Base-by-base conservation (phyloP, 139 green algal species). In the Chlorella sp. region DNA sequence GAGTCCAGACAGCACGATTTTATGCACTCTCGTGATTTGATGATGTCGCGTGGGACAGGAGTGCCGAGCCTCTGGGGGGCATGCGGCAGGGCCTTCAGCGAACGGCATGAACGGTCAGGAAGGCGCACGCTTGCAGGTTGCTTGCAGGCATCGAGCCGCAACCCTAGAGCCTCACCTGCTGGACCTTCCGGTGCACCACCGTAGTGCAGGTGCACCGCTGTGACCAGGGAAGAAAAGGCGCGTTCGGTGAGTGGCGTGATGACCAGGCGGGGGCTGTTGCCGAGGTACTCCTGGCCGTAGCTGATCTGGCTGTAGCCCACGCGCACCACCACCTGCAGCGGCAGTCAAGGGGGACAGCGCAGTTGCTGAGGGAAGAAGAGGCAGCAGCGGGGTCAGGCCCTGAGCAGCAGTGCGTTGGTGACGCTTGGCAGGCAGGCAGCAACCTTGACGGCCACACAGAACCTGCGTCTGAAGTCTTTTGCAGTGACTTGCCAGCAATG, bases 231-330 rank as follows among this genome's bases (percentile, higher is more conserved):
- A 6, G 60, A 72, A 67, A 76, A 90, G 27, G 82, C 80, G 35
- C 85, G 75, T 67, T 89, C 83, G 1, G 83, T 91, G 32, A 93
- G 77, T 1, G 88, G 88, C n/a, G 88, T 93, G 81, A 92, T 89
- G 61, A 91, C 85, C 17, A 92, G 84, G 27, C 85, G 76, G 1
- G 82, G 69, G 35, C 80, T 82, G 71, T 93, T 93, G 72, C 87
- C 87, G 2, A 92, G 82, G 80, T 92, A 92, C 85, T 92, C 87
- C 69, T 91, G 89, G 65, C 81, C 77, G 70, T 90, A 90, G 31
- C 81, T 76, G 75, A 73, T 51, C 32, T 71, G 27, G 31, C 65
- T 51, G 65, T 71, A 71, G 1, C 65, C 65, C 26, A 50, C 35
- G 26, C 65, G 65, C 5, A 71, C 35, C 24, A 71, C 65, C 22